Percentiles rank a stretch among this genome's conserved stretches.
Evolutionary conservation across 2,329 filamentous ascomycete genomes (phyloP).

Genomic region (Aaosphaeria pasadenensis): DNA sequence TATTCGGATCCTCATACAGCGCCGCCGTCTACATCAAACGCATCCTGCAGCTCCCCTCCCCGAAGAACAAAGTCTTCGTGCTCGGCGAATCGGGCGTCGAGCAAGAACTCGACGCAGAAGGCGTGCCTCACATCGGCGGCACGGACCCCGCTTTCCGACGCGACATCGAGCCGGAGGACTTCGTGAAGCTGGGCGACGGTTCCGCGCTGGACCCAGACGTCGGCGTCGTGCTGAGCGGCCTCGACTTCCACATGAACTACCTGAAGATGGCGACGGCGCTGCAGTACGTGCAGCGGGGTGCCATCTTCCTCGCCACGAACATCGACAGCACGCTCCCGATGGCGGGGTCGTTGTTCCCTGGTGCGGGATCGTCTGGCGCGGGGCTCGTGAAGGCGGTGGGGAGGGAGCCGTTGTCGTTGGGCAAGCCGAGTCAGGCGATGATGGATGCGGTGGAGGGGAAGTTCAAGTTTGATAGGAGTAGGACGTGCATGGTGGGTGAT

Average conservation of each 20-base stretch:
- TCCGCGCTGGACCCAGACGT: slow-evolving; percentile 84
- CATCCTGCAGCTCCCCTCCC: slow-evolving; percentile 74
- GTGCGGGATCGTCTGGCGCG: slow-evolving; percentile 78
- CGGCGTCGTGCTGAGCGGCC: slow-evolving; percentile 80
- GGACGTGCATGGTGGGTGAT: slow-evolving; percentile 95
- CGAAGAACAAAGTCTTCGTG: slow-evolving; percentile 91
- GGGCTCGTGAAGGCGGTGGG: slow-evolving; percentile 66
- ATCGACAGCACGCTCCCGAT: slow-evolving; percentile 85
- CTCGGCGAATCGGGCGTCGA: slow-evolving; percentile 91
- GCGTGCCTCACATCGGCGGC: slow-evolving; percentile 77
- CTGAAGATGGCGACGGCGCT: slow-evolving; percentile 81
- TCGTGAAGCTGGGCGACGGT: slow-evolving; percentile 66
- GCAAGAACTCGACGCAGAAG: slow-evolving; percentile 77
- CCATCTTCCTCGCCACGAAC: slow-evolving; percentile 89
- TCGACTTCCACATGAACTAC: slow-evolving; percentile 96
- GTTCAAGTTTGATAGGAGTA: slow-evolving; percentile 79
- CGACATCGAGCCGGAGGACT: slow-evolving; percentile 79
- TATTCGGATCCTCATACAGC: slow-evolving; percentile 95
- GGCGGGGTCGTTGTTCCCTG: slow-evolving; percentile 80
- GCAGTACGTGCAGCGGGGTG: slow-evolving; percentile 81
- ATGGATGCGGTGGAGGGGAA: slow-evolving; percentile 98
- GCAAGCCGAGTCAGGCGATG: slow-evolving; percentile 98
- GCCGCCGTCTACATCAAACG: slow-evolving; percentile 93
- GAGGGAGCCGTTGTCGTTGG: slow-evolving; percentile 71
- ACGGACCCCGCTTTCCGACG: slow-evolving; percentile 76